Evolutionary conservation across 2,329 filamentous ascomycete species (phyloP).

Genomic region (Talaromyces sp.): DNA sequence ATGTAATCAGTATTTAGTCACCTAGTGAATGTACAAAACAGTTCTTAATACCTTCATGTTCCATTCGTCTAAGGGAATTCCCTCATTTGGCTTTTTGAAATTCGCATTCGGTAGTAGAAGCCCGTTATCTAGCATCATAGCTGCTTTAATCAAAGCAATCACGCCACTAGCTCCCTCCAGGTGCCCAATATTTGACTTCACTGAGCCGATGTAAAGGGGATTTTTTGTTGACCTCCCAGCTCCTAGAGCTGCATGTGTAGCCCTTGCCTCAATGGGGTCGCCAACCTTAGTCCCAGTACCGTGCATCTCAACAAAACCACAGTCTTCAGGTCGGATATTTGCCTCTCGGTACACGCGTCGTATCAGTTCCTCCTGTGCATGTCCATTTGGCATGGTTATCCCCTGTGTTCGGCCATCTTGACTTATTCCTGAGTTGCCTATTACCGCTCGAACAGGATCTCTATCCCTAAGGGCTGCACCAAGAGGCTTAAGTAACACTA

Average conservation of each 20-base stretch:
- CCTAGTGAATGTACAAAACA: not conserved
- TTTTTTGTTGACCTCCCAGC: not conserved
- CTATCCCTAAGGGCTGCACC: conserved; percentile 41
- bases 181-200: conserved; percentile 22
- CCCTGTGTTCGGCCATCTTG: conserved; percentile 44
- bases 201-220: conserved; percentile 16
- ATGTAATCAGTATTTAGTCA: not conserved
- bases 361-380: conserved; percentile 32
- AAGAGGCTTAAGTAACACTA: conserved; percentile 42
- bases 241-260: conserved; percentile 15
- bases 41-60: conserved; percentile 6
- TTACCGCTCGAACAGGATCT: conserved; percentile 31
- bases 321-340: conserved; percentile 4
- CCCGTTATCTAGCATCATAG: conserved; percentile 17
- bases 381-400: conserved; percentile 49
- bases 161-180: conserved; percentile 19
- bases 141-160: conserved; percentile 15
- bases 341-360: conserved; percentile 4
- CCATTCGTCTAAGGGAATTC: conserved; percentile 11
- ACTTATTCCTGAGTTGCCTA: conserved; percentile 22
- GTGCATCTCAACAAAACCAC: conserved; percentile 16
- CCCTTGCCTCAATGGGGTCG: conserved; percentile 38
- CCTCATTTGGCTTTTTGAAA: conserved; percentile 15
- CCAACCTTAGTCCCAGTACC: conserved; percentile 24
- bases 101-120: conserved; percentile 20